phyloP scores from a whole-genome alignment of 805 yeast species.

The Zygotorulaspora sp. region DNA sequence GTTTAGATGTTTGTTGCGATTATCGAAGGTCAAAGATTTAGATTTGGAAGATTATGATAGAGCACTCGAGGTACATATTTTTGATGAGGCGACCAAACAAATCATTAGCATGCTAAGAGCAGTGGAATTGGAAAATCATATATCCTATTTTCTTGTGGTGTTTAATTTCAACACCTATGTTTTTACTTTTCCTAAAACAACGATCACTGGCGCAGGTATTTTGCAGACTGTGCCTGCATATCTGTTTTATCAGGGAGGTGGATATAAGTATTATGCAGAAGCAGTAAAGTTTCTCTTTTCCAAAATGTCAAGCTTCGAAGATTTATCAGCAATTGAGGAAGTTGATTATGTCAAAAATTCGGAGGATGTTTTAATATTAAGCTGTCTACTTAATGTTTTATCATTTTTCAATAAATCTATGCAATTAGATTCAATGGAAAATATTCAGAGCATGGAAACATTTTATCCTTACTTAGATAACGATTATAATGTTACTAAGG shows the following conservation, averaged over 20 bases:
- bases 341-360: conserved; percentile 37
- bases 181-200: conserved; percentile 32
- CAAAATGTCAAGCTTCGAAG: conserved; percentile 21
- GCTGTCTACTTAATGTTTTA: conserved; percentile 42
- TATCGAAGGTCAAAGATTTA: conserved; percentile 42
- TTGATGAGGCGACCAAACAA: conserved; percentile 32
- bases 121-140: conserved; percentile 19
- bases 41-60: conserved; percentile 33
- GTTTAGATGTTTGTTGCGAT: conserved; percentile 41
- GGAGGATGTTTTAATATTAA: conserved; percentile 36
- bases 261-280: conserved; percentile 35
- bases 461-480: conserved; percentile 24
- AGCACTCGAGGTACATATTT: conserved; percentile 40
- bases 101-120: conserved; percentile 30
- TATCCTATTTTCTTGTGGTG: conserved; percentile 37
- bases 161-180: conserved; percentile 37
- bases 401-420: conserved; percentile 45
- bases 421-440: conserved; percentile 36
- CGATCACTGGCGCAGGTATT: conserved; percentile 28
- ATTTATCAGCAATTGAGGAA: conserved; percentile 34
- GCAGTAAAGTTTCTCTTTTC: conserved; percentile 22
- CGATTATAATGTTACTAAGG: conserved; percentile 24
- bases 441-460: conserved; percentile 20
- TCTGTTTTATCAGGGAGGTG: conserved; percentile 49
- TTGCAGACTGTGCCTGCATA: conserved; percentile 40